A percentile compares a stretch with the other conserved stretches of the same genome.
Evolutionary conservation across 2,329 filamentous ascomycete genomes (phyloP).

Genomic region (Mycocentrospora acerina): DNA sequence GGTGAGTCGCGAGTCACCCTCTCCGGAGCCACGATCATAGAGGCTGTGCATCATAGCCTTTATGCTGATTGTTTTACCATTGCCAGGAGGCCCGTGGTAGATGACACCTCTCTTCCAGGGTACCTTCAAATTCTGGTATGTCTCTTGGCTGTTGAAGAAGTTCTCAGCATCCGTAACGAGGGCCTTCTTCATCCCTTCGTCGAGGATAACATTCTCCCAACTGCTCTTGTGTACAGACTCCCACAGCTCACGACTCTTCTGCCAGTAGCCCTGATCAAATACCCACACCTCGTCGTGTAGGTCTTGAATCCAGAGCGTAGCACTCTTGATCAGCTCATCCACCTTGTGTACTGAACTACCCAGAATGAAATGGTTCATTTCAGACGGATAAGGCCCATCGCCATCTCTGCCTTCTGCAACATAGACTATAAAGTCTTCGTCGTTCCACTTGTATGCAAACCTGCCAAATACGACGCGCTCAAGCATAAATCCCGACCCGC

Average conservation of each 20-base stretch:
- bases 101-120: constrained; percentile 73
- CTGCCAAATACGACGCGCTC: constrained; percentile 48
- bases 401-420: constrained; percentile 47
- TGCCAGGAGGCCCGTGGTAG: constrained; percentile 65
- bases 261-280: constrained; percentile 64
- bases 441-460: constrained; percentile 49
- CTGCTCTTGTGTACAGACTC: constrained; percentile 47
- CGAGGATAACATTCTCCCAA: constrained; percentile 70
- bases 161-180: constrained; percentile 64
- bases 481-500: constrained; percentile 37
- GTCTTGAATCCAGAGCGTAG: constrained; percentile 56
- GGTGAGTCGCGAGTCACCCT: constrained; percentile 36
- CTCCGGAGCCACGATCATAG: constrained; percentile 49
- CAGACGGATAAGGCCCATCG: constrained; percentile 28
- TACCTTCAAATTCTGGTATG: constrained; percentile 62
- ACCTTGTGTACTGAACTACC: constrained; percentile 36
- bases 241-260: constrained; percentile 63
- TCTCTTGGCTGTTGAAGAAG: constrained; percentile 63
- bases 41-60: constrained; percentile 70
- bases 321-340: constrained; percentile 58
- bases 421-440: constrained; percentile 47
- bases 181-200: constrained; percentile 63
- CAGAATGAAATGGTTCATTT: constrained; percentile 48
- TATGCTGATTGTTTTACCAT: constrained; percentile 69
- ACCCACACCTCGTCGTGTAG: constrained; percentile 67